Evolutionary conservation across 441 rosid genomes (phyloP), one percentile per base, ranked within the genome.

Genomic region (Arabidopsis hybrid): DNA sequence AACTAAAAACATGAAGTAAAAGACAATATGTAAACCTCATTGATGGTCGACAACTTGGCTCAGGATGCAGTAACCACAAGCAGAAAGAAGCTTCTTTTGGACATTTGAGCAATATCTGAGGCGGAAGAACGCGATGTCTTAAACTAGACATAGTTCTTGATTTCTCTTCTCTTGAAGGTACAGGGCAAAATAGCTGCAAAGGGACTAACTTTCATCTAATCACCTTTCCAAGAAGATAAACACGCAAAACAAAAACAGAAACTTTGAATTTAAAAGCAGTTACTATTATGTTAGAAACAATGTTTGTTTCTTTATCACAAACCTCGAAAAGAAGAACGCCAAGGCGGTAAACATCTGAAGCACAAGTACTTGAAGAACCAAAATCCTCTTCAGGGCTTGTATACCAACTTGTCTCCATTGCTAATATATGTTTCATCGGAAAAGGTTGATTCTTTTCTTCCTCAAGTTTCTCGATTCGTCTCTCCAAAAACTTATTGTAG

Each of bases 301-400:
- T 32, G 52, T n/a, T 38, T 49, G 31, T 51, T 56, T 21, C 45
- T 36, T 39, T 1, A 50, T 51, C 18, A 78, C 90, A 42, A 76
- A 92, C 99, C 96, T 95, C 99, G 60, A 91, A 95, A 52, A 95
- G 90, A 73, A 95, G 91, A 76, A 95, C 89, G 10, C 99, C 99
- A 62, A 95, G 79, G 38, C 84, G 85, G 72, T 92, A 95, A 60
- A 95, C 83, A 79, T 95, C 99, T 8, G 99, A 95, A 75, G 93
- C 86, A 81, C 88, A 87, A 21, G 90, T 84, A 75, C 87, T 82
- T 7, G 90, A 68, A 63, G 85, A 83, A 53, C 90, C 89, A 46
- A 89, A 72, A 65, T 77, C 73, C 79, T 92, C 99, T 81, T 95
- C 98, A 73, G 98, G 98, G 83, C 98, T 89, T 21, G 86, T 74